These are phyloP conservation scores for Trichodelitschia bisporula DNA, from an alignment of 495 filamentous ascomycete species.

Conservation along the genomic window DNA sequence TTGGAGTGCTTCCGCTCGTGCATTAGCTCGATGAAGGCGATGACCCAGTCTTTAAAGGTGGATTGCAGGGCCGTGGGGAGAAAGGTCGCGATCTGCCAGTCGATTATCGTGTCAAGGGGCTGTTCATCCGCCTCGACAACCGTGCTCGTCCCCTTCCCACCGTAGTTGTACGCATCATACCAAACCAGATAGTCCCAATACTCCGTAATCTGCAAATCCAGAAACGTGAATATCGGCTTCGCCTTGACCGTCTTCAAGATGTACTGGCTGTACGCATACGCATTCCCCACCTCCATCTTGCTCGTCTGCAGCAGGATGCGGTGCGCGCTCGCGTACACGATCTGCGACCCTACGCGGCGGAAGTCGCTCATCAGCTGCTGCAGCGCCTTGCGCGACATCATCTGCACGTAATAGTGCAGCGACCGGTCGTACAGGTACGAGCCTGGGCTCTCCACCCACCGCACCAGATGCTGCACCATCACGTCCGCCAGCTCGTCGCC, in stretches of 20 bases:
- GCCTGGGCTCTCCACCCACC: slow-evolving; percentile 80
- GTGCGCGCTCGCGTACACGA: slow-evolving; percentile 75
- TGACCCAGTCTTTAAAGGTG: slow-evolving; percentile 74
- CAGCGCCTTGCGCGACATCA: slow-evolving; percentile 92
- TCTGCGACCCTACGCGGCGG: slow-evolving; percentile 76
- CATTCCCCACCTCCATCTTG: slow-evolving; percentile 91
- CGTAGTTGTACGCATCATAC: slow-evolving; percentile 98
- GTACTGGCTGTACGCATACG: slow-evolving; percentile 89
- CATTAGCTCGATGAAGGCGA: slow-evolving; percentile 93
- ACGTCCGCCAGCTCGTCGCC: slow-evolving; percentile 88
- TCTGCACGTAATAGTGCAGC: slow-evolving; percentile 93
- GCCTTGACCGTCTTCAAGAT: slow-evolving; percentile 87
- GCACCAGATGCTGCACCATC: slow-evolving; percentile 90
- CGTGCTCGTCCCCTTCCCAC: slow-evolving; percentile 70
- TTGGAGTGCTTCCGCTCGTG: slow-evolving; percentile 54
- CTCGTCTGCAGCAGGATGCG: slow-evolving; percentile 84
- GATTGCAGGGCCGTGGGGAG: slow-evolving; percentile 57
- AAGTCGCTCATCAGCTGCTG: slow-evolving; percentile 96
- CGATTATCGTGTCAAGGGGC: slow-evolving; percentile 81
- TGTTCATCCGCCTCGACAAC: slow-evolving; percentile 68
- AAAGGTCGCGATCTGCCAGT: slow-evolving; percentile 88
- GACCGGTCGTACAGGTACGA: slow-evolving; percentile 90
- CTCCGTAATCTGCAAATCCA: slow-evolving; percentile 92
- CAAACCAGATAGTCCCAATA: slow-evolving; percentile 99
- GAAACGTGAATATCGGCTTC: slow-evolving; percentile 89